Base-by-base conservation (phyloP, 768 basidiomycete genomes). In the Daedaleopsis nitida region DNA sequence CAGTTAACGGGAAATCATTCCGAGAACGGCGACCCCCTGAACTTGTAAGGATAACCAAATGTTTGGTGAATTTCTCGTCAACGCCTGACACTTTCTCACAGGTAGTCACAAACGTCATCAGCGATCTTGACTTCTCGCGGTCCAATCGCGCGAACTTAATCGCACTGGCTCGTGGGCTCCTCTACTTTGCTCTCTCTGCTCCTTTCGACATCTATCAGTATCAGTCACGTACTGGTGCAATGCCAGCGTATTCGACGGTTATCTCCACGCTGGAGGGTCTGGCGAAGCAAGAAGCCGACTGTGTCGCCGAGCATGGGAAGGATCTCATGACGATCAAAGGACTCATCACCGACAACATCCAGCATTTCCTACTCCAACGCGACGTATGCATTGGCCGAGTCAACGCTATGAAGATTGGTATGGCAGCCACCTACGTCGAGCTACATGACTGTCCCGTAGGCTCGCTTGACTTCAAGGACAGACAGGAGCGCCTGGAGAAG, bases 401-500 rank as follows among this genome's bases (percentile, higher is more conserved):
- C 75, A 73, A 71, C 57, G 49, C 55, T n/a, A 64, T 74, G 57
- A 66, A 60, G 13, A 72, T 73, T 60, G 73, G 74, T 1, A 62
- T 66, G 12, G 68, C 74, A 0, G 74, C 68, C 4, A 73, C 68
- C 0, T 65, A 63, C 17, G 64, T 66, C 7, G 68, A 72, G 32
- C 35, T 55, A 6, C 43, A 45, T 6, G 59, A 62, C n/a, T 54
- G 65, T 44, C 50, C 65, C 17, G 60, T 42, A 3, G 39, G 14
- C 3, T 69, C 63, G 4, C 65, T 67, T 27, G 69, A 74, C 52
- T 21, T 71, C 7, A 60, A 70, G 8, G 65, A 69, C 34, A 66
- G 69, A 17, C 54, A 44, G 5, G 24, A 32, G 0, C 55, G 54
- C 8, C 43, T 70, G 2, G 9, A 23, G 0, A 43, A 52, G 19